Evolutionary conservation across 169 alveolate genomes (phyloP), one percentile per base, ranked within the genome.

Genomic region (Cryptosporidium ryanae): DNA sequence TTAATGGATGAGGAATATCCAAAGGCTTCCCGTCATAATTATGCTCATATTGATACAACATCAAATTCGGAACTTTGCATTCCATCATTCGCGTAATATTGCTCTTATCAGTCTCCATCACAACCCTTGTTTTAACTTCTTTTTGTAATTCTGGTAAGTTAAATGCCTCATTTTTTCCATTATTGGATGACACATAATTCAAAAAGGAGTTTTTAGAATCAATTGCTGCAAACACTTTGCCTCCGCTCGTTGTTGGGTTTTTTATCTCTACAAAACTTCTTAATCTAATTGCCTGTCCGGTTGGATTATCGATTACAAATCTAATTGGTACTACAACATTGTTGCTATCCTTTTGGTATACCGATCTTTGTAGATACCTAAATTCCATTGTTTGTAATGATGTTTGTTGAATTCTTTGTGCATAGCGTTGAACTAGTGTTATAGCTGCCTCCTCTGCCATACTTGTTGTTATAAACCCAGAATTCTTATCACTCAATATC

Each of bases 241-340:
- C 89, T n/a, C 92, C 92, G 31, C 57, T 55, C 10, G 92, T 84
- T 6, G 87, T 90, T 15, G 93, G 92, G 59, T 84, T 82, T 49
- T 65, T 64, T 46, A 84, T 63, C n/a, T 84, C 92, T 7, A 84
- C 90, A 48, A 57, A 84, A 50, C 82, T 67, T 18, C 92, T 66
- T 38, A 68, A 18, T 25, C 93, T 82, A 43, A 84, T 61, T 21
- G 90, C 63, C 63, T 84, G 93, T 25, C 90, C 91, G 29, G 93
- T 84, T 18, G 92, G 93, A 27, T 84, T 90, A 50, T 84, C 90
- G 5, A 84, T 64, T 7, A 84, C 89, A 23, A 90, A 34, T 4
- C 93, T 90, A 18, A 84, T 38, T 6, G 92, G 92, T 32, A 84
- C 84, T 34, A 68, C 65, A 2, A 59, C 83, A 50, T 82, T 82